Conservation (phyloP, 1,139 yeast genomes). For the Geotrichum cucujoidarum region DNA sequence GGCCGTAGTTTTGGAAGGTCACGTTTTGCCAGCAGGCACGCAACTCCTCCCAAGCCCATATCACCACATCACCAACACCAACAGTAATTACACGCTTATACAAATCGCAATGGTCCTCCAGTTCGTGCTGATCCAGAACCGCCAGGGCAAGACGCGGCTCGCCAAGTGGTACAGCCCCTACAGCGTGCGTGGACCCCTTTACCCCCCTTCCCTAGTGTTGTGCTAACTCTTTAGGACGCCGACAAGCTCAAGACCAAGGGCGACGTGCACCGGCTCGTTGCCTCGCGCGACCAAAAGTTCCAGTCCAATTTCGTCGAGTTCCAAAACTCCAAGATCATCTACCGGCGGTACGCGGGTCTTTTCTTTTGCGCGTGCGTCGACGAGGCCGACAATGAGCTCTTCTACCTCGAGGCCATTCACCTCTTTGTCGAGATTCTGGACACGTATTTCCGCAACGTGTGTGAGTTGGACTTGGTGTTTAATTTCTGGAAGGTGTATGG, state of each 20-base stretch:
- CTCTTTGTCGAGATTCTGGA: conserved; percentile 86
- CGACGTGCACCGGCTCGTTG: conserved; percentile 76
- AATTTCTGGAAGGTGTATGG: conserved; percentile 91
- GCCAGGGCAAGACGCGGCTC: conserved; percentile 89
- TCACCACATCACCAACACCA: too few relatives aligned
- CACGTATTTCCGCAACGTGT: conserved; percentile 80
- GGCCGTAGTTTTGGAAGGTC: too few relatives aligned
- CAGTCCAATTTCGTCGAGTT: conserved; percentile 51
- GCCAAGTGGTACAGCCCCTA: conserved; percentile 68
- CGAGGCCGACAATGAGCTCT: conserved; percentile 68
- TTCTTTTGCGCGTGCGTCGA: conserved; percentile 81
- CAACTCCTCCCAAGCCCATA: too few relatives aligned
- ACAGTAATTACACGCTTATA: too few relatives aligned
- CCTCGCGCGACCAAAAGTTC: conserved; percentile 76
- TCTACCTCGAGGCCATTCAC: conserved; percentile 79
- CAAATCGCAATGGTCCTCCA: conserved; percentile 69
- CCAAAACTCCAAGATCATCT: conserved; percentile 65
- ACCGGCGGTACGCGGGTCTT: conserved; percentile 87
- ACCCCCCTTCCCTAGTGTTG: conserved; percentile 24
- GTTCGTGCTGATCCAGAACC: conserved; percentile 73
- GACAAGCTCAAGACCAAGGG: conserved; percentile 50
- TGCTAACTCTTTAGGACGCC: conserved; percentile 41
- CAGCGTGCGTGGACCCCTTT: conserved; percentile 30
- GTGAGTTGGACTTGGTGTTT: conserved; percentile 90
- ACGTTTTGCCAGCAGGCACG: too few relatives aligned